Conservation (phyloP, 495 filamentous ascomycete species). For the Xylaria sp. region DNA sequence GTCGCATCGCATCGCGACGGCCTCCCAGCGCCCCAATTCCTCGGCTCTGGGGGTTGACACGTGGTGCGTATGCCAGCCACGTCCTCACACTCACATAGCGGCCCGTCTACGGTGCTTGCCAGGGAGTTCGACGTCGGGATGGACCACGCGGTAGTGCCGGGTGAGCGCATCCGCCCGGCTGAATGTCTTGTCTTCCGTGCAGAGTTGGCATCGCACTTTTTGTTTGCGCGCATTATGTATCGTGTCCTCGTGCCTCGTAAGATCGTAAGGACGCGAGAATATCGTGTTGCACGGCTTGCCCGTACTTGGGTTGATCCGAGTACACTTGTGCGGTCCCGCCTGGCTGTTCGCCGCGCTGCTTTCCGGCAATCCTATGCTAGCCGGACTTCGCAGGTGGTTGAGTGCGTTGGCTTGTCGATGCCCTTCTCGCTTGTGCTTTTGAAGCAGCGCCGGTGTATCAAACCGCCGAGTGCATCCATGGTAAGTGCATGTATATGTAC, state of each 20-base stretch:
- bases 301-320: constrained; percentile 92
- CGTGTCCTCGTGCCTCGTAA: constrained; percentile 96
- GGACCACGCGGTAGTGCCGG: constrained; percentile 88
- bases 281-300: constrained; percentile 95
- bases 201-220: constrained; percentile 93
- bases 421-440: constrained; percentile 94
- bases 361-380: constrained; percentile 20
- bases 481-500: constrained; percentile 95
- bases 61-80: constrained; percentile 26
- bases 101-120: constrained; percentile 64
- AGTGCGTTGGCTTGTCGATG: constrained; percentile 71
- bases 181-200: constrained; percentile 98
- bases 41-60: constrained; percentile 11
- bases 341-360: constrained; percentile 68
- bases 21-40: not conserved
- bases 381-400: constrained; percentile 39
- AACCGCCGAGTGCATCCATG: constrained; percentile 90
- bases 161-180: constrained; percentile 91
- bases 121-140: constrained; percentile 82
- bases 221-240: constrained; percentile 95
- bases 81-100: constrained; percentile 28
- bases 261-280: constrained; percentile 97
- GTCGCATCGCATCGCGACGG: not conserved
- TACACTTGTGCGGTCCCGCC: constrained; percentile 88
- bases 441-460: constrained; percentile 81